Conservation (phyloP, 2,329 filamentous ascomycete species). For the Cladorrhinum sp. region DNA sequence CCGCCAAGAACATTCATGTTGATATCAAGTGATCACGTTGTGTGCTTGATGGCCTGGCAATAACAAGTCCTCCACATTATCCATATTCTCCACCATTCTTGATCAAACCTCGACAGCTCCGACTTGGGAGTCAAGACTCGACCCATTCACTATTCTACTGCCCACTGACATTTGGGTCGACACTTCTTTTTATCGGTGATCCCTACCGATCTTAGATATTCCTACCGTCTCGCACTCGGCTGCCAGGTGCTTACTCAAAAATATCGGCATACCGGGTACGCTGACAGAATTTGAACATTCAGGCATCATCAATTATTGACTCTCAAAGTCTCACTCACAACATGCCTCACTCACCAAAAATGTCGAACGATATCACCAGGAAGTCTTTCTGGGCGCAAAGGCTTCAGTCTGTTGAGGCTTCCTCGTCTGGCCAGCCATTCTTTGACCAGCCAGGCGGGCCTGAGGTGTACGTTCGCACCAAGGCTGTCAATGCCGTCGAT, state of each 20-base stretch:
- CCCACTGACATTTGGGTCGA: too few relatives aligned
- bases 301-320: not conserved
- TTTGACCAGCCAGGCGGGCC: conserved; percentile 6
- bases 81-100: not conserved
- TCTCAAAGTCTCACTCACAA: not conserved
- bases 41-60: not conserved
- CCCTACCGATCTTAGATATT: too few relatives aligned
- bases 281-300: too few relatives aligned
- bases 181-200: too few relatives aligned
- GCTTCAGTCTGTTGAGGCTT: conserved; percentile 4
- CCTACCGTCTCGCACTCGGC: too few relatives aligned
- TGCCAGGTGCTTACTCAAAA: too few relatives aligned
- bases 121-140: too few relatives aligned
- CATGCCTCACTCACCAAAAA: conserved; percentile 8
- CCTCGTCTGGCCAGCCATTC: conserved; percentile 4
- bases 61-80: not conserved
- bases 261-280: too few relatives aligned
- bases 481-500: conserved; percentile 15
- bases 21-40: not conserved
- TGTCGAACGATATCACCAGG: conserved; percentile 14
- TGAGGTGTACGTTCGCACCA: conserved; percentile 11
- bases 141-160: too few relatives aligned
- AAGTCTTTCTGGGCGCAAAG: conserved; percentile 15
- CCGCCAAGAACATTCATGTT: not conserved
- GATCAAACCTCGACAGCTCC: not conserved